Evolutionary conservation across 805 yeast genomes (phyloP).

Genomic region (Candida andamanensis): DNA sequence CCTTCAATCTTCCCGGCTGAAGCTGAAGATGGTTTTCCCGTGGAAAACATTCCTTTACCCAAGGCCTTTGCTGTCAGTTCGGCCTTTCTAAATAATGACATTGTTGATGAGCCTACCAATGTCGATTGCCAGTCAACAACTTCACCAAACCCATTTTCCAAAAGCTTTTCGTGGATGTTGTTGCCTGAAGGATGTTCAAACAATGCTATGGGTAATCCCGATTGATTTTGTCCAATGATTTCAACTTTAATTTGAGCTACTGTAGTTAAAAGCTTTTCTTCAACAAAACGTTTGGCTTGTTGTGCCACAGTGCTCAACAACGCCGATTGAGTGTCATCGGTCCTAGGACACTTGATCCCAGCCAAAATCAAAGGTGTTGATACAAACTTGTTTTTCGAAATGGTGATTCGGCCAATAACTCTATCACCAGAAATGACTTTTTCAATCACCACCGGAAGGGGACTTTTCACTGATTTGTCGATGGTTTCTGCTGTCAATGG

Average conservation of each 20-base stretch:
- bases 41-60: conserved; percentile 46
- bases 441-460: conserved; percentile 61
- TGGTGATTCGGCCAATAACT: conserved; percentile 53
- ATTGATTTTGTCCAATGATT: conserved; percentile 55
- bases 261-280: conserved; percentile 56
- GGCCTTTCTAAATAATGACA: conserved; percentile 57
- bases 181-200: conserved; percentile 70
- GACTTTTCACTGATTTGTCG: conserved; percentile 32
- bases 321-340: conserved; percentile 41
- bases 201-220: conserved; percentile 56
- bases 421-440: conserved; percentile 77
- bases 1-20: conserved; percentile 14
- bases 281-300: conserved; percentile 61
- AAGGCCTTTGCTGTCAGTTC: conserved; percentile 59
- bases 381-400: conserved; percentile 47
- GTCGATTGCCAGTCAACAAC: conserved; percentile 78
- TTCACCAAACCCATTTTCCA: conserved; percentile 67
- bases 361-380: conserved; percentile 62
- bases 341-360: conserved; percentile 69
- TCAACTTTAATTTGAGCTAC: conserved; percentile 47
- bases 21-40: conserved; percentile 21
- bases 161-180: conserved; percentile 61
- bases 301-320: conserved; percentile 42
- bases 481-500: conserved; percentile 27
- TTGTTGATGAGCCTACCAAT: conserved; percentile 57